These are phyloP conservation scores for Pseudomonodictys pantanalensis DNA, from an alignment of 495 filamentous ascomycete genomes.

Conservation along the genomic window DNA sequence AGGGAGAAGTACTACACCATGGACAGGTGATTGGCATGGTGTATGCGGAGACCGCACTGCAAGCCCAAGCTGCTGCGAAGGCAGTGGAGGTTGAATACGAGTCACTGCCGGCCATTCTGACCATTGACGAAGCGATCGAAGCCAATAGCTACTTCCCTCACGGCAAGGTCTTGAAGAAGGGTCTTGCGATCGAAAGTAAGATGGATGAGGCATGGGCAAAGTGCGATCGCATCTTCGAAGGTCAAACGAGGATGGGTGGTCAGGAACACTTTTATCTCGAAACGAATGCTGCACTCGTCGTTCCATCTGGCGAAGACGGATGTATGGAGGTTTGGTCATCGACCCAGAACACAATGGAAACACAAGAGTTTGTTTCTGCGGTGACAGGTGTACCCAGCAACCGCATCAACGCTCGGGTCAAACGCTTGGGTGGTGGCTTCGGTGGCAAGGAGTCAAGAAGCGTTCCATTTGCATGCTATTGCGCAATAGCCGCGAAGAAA, in stretches of 20 bases:
- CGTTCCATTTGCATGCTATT: conserved; percentile 41
- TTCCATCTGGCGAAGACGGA: conserved; percentile 43
- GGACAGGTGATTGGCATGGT: conserved; percentile 45
- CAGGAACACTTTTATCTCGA: conserved; percentile 49
- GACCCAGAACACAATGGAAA: conserved; percentile 47
- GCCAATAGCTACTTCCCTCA: conserved; percentile 42
- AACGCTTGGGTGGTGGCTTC: conserved; percentile 45
- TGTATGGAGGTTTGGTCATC: conserved; percentile 46
- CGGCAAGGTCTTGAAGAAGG: conserved; percentile 39
- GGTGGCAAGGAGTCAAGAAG: conserved; percentile 45
- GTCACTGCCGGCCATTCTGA: conserved; percentile 41
- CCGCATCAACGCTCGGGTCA: conserved; percentile 44
- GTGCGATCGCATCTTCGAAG: conserved; percentile 42
- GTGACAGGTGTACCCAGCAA: conserved; percentile 46
- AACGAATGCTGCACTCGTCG: conserved; percentile 43
- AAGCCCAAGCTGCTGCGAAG: conserved; percentile 41
- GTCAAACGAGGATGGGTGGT: conserved; percentile 43
- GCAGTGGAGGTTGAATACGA: conserved; percentile 43
- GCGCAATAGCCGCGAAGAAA: conserved; percentile 46
- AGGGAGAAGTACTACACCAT: conserved; percentile 41
- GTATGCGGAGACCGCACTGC: conserved; percentile 43
- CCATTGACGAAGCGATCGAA: conserved; percentile 50
- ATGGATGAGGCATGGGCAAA: conserved; percentile 39
- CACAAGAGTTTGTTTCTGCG: conserved; percentile 44
- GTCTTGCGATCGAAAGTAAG: conserved; percentile 30